Conservation (phyloP, 345 rosid genomes). For the Chamaenerion angustifolium region DNA sequence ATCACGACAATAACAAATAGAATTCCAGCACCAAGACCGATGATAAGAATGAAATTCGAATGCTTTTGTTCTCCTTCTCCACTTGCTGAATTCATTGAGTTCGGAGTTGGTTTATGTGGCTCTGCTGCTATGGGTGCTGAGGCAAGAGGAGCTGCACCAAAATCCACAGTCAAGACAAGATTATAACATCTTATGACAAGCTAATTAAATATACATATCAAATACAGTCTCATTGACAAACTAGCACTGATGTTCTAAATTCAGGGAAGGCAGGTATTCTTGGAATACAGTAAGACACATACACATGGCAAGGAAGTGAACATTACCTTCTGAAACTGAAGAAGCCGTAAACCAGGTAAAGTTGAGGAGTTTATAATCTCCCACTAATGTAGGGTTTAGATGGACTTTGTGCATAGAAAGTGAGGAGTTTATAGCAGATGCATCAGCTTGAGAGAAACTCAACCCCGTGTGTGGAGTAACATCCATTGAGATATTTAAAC, state of each 20-base stretch:
- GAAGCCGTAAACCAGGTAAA: slow-evolving; percentile 78
- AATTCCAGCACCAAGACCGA: slow-evolving; percentile 59
- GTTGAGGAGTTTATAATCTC: slow-evolving; percentile 77
- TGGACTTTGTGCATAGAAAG: slow-evolving; percentile 61
- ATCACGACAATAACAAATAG: slow-evolving; percentile 34
- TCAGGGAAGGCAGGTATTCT: no score
- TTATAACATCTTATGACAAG: neutral
- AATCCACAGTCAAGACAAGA: neutral
- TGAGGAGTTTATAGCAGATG: slow-evolving; percentile 54
- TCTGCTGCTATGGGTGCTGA: slow-evolving; percentile 47
- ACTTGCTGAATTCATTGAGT: slow-evolving; percentile 24
- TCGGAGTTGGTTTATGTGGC: slow-evolving; percentile 27
- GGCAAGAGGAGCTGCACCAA: slow-evolving; percentile 43
- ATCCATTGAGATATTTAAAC: slow-evolving; percentile 90
- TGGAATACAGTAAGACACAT: neutral
- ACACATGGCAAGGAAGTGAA: neutral
- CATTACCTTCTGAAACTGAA: slow-evolving; percentile 63
- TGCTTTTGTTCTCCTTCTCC: slow-evolving; percentile 31
- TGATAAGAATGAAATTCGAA: slow-evolving; percentile 43
- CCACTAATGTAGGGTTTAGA: slow-evolving; percentile 50
- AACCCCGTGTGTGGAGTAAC: slow-evolving; percentile 72
- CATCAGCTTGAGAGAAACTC: slow-evolving; percentile 68
- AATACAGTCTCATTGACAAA: no score
- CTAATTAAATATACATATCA: no score
- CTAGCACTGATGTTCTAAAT: no score